Evolutionary conservation across 306 rosid genomes (phyloP).

Genomic region (Vigna unguiculata): DNA sequence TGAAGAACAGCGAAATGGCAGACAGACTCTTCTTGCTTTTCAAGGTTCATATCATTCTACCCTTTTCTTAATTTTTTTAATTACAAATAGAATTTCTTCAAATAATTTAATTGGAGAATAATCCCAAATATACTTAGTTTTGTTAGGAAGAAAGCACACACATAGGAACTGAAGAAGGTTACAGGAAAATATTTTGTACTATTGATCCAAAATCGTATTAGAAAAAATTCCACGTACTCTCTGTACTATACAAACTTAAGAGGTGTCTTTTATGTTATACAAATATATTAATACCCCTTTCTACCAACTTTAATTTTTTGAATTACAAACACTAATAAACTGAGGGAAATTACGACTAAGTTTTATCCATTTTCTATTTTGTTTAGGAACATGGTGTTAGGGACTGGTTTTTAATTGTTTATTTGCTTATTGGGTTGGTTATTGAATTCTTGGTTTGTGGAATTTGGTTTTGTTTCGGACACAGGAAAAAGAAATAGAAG

Average conservation of each 20-base stretch:
- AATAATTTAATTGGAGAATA: background rate
- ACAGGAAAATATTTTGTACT: no score
- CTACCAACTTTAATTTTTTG: no score
- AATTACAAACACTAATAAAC: background rate
- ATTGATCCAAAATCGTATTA: no score
- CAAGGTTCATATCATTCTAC: slow-evolving; percentile 39
- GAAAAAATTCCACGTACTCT: no score
- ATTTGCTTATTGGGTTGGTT: background rate
- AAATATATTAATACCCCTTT: no score
- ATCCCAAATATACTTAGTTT: no score
- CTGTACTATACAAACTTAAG: no score
- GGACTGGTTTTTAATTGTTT: background rate
- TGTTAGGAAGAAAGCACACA: no score
- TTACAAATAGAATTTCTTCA: background rate
- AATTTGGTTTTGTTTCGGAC: background rate
- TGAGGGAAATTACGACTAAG: background rate
- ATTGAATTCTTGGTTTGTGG: slow-evolving; percentile 11
- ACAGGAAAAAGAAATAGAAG: slow-evolving; percentile 23
- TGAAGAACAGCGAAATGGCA: slow-evolving; percentile 58
- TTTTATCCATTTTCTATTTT: background rate
- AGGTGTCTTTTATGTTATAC: no score
- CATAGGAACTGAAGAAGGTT: no score
- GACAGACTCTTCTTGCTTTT: slow-evolving; percentile 42
- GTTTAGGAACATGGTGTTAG: background rate
- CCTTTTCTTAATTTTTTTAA: background rate